Base-by-base conservation (phyloP, 176 grass and related monocot genomes). In the Alopecurus myosuroides region DNA sequence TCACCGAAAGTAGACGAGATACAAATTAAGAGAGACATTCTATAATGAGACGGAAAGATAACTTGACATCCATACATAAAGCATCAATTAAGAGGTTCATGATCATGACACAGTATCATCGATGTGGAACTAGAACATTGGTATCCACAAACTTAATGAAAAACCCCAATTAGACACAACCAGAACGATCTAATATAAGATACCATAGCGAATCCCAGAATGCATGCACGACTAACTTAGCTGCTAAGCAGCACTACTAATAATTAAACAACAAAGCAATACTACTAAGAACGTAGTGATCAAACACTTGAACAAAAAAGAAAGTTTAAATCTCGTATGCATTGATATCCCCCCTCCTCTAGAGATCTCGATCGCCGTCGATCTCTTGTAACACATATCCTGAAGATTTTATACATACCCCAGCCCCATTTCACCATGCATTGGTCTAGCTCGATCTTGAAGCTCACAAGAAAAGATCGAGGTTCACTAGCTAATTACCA, bases 401-500 rank as follows among this genome's bases (percentile, higher is more conserved):
- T 57, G 68, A 74, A 75, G 52, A 48, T 49, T 74, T 60, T 74
- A 44, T 83, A 74, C 52, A 61, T 72, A 53, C 58, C 50, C 45
- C 49, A 1, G 50, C 60, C 67, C 80, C 66, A 58, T 82, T 79
- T 75, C 58, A 80, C 58, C 77, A 65, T 74, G 70, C 42, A 15
- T 64, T 13, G 14, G 63, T 13, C 56, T 79, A 76, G 30, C 49
- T 55, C 74, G 48, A 66, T 36, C 63, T 64, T 64, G 61, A 76
- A 36, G 23, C 35, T 63, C 56, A 79, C 77, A 82, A 42, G 80
- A 75, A 33, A 26, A 64, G 52, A 55, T 56, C 28, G 52, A 74
- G 78, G 78, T 81, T 52, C 23, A 20, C 69, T 74, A 62, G 39
- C 69, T 83, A 74, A 74, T 74, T 74, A 50, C 57, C 77, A 80